phyloP scores from a whole-genome alignment of 768 basidiomycete species.

The Phylloporus sp. region DNA sequence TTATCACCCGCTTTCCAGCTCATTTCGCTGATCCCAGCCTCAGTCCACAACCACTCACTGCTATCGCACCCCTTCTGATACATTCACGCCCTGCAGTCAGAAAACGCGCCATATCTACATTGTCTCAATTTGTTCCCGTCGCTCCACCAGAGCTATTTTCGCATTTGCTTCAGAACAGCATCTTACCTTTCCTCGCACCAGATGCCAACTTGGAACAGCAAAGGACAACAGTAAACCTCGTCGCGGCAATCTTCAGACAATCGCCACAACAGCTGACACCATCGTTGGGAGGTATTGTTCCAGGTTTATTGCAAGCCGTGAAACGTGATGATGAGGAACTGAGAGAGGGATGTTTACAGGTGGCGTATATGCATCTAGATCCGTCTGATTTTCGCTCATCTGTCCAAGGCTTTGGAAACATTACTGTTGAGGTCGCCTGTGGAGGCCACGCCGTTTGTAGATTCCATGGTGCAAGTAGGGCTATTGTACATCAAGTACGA shows the following conservation, averaged over 20 bases:
- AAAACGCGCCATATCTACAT: conserved; percentile 85
- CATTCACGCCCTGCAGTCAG: conserved; percentile 82
- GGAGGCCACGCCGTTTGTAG: conserved; percentile 73
- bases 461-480: conserved; percentile 64
- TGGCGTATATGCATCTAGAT: conserved; percentile 21
- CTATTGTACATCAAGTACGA: conserved; percentile 87
- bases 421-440: conserved; percentile 79
- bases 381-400: conserved; percentile 3
- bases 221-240: conserved; percentile 71
- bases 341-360: conserved; percentile 77
- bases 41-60: conserved; percentile 56
- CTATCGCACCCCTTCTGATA: conserved; percentile 68
- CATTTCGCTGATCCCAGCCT: conserved; percentile 54
- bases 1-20: conserved; percentile 79
- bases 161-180: conserved; percentile 52
- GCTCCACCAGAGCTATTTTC: conserved; percentile 61
- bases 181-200: conserved; percentile 55
- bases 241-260: conserved; percentile 75
- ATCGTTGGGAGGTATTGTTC: conserved; percentile 58
- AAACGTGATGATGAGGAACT: conserved; percentile 80
- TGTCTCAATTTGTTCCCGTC: conserved; percentile 79
- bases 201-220: conserved; percentile 62
- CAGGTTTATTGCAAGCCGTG: conserved; percentile 65
- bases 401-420: conserved; percentile 67
- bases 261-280: conserved; percentile 65